Evolutionary conservation across 2,329 filamentous ascomycete genomes (phyloP).

Genomic region (Blastomyces percursus): DNA sequence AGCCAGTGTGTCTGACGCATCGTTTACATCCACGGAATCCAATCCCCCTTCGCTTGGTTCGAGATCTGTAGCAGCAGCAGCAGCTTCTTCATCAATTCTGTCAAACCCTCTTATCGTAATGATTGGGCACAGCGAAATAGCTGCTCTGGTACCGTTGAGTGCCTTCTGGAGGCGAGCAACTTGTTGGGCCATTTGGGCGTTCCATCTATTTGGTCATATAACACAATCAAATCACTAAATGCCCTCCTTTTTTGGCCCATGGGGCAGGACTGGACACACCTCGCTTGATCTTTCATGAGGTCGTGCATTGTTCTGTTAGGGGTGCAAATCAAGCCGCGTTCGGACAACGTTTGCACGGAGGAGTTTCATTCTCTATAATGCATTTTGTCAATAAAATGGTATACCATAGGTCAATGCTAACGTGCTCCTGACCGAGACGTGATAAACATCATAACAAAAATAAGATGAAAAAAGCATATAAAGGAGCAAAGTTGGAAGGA

Average conservation of each 20-base stretch:
- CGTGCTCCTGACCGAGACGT: background rate
- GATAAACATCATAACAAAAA: too few relatives aligned
- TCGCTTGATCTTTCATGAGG: slow-evolving; percentile 11
- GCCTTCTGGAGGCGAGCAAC: slow-evolving; percentile 9
- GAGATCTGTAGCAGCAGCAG: background rate
- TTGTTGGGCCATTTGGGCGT: slow-evolving; percentile 9
- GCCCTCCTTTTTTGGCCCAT: background rate
- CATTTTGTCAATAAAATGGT: slow-evolving; percentile 9
- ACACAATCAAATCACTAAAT: background rate
- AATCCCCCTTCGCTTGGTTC: slow-evolving; percentile 6
- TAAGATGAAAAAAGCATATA: background rate
- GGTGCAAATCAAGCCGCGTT: slow-evolving; percentile 10
- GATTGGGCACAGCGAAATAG: slow-evolving; percentile 8
- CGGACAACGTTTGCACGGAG: slow-evolving; percentile 11
- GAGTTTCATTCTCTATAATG: slow-evolving; percentile 11
- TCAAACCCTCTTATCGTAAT: slow-evolving; percentile 1
- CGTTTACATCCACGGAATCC: slow-evolving; percentile 4
- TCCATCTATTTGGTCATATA: slow-evolving; percentile 8
- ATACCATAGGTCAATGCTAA: background rate
- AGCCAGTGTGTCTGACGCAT: slow-evolving; percentile 21
- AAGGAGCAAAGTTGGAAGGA: background rate
- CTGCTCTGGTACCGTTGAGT: slow-evolving; percentile 10
- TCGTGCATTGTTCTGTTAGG: slow-evolving; percentile 12
- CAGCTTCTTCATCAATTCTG: background rate
- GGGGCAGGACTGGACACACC: background rate